These are phyloP conservation scores for Acacia crassicarpa DNA, from an alignment of 306 rosid species.

Conservation along the genomic window DNA sequence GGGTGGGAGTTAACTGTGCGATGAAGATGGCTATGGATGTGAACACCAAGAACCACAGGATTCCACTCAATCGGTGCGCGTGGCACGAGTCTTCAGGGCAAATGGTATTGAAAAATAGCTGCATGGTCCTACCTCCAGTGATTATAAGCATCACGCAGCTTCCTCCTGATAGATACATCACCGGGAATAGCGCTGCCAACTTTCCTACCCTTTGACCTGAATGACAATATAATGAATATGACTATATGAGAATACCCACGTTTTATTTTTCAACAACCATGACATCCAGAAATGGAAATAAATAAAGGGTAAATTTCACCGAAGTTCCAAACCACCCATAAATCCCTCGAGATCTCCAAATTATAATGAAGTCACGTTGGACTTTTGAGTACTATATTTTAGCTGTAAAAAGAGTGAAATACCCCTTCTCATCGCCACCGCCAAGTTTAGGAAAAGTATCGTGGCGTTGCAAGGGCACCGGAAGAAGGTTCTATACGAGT, in stretches of 20 bases:
- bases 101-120: conserved; percentile 39
- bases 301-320: too few species aligned
- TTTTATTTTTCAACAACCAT: background rate
- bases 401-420: too few species aligned
- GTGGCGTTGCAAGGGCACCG: conserved; percentile 37
- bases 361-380: too few species aligned
- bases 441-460: too few species aligned
- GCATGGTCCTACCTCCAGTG: conserved; percentile 45
- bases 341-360: too few species aligned
- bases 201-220: conserved; percentile 40
- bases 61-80: conserved; percentile 29
- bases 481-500: conserved; percentile 75
- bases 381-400: too few species aligned
- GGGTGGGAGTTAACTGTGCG: conserved; percentile 58
- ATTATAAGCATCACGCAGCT: conserved; percentile 44
- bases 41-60: conserved; percentile 62
- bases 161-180: conserved; percentile 55
- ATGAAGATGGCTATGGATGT: conserved; percentile 47
- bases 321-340: too few species aligned
- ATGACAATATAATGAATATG: too few species aligned
- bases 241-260: background rate
- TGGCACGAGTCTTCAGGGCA: conserved; percentile 35
- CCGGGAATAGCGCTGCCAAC: conserved; percentile 47
- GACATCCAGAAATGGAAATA: too few species aligned
- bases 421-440: too few species aligned